Evolutionary conservation across 352 stramenopile genomes (phyloP).

Genomic region (Phytophthora crassamura): DNA sequence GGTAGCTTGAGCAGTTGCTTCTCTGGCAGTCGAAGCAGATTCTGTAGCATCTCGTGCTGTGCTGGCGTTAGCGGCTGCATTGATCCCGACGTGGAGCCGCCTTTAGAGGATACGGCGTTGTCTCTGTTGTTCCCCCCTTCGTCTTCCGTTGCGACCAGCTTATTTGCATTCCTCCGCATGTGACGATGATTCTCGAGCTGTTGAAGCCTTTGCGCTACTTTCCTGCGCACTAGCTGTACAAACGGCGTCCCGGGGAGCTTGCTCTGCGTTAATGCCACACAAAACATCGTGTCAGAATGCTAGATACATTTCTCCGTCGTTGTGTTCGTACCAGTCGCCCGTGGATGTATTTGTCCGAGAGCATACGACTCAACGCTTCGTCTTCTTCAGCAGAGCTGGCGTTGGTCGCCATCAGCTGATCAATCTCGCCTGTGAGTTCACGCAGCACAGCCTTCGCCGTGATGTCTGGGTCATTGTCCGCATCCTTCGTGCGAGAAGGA

Average conservation of each 20-base stretch:
- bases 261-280: slow-evolving; percentile 30
- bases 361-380: slow-evolving; percentile 32
- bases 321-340: slow-evolving; percentile 37
- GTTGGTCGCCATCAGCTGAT: slow-evolving; percentile 35
- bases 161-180: slow-evolving; percentile 2
- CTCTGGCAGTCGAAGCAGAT: slow-evolving; percentile 44
- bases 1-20: slow-evolving; percentile 47
- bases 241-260: slow-evolving; percentile 57
- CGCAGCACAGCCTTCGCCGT: slow-evolving; percentile 44
- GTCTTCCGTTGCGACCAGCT: background rate
- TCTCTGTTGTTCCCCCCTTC: background rate
- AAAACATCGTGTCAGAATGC: background rate
- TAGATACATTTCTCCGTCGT: background rate
- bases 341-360: slow-evolving; percentile 56
- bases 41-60: slow-evolving; percentile 52
- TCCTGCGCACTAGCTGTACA: slow-evolving; percentile 51
- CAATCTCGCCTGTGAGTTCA: slow-evolving; percentile 53
- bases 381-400: slow-evolving; percentile 17
- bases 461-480: slow-evolving; percentile 41
- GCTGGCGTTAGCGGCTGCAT: slow-evolving; percentile 32
- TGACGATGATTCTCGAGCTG: slow-evolving; percentile 31
- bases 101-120: background rate
- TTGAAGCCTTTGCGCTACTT: slow-evolving; percentile 55
- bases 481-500: slow-evolving; percentile 13
- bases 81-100: slow-evolving; percentile 15